Evolutionary conservation across 1,284 basidiomycete species (phyloP), one percentile per base, ranked within the genome.

Genomic region (Albatrellus sp.): DNA sequence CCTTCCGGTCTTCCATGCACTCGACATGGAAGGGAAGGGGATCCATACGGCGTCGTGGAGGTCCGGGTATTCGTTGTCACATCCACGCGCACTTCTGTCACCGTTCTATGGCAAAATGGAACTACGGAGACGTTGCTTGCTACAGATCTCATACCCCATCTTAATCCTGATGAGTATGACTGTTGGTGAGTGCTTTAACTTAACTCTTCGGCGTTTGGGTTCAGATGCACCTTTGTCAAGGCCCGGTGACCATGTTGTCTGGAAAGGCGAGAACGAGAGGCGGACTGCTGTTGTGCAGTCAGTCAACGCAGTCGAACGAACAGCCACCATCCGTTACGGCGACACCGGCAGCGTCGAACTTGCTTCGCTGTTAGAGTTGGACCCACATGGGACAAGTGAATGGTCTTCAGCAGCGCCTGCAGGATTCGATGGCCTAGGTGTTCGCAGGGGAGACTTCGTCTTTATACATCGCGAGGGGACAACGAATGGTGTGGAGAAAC

Each of bases 231-330:
- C 38, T 20, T 43, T 30, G 20, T 40, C 3, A 41, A 89, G 89
- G 89, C 91, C 91, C 3, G 91, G 92, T 24, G 90, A 96, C 54
- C 80, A 89, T 60, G 80, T 93, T 9, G 56, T 90, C n/a, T 92
- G 86, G 80, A 83, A 82, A 55, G 76, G 71, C 34, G 87, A 90
- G 60, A 80, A 77, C 39, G 69, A 68, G 55, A 72, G 66, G 43
- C 71, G 73, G 32, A 67, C 79, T 35, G 90, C 81, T 1, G 73
- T 94, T 48, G 80, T 96, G 7, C 90, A 92, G 59, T 70, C 69
- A 16, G 87, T 88, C 44, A 75, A 88, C 56, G 75, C 89, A 0
- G 59, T 60, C 28, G 77, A 90, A 39, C 70, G 89, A 45, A 83
- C 81, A 6, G 85, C 85, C 6, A 67, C 71, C 43, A 67, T 88